Conservation (phyloP, 805 yeast species). For the Schwanniomyces yamadae region DNA sequence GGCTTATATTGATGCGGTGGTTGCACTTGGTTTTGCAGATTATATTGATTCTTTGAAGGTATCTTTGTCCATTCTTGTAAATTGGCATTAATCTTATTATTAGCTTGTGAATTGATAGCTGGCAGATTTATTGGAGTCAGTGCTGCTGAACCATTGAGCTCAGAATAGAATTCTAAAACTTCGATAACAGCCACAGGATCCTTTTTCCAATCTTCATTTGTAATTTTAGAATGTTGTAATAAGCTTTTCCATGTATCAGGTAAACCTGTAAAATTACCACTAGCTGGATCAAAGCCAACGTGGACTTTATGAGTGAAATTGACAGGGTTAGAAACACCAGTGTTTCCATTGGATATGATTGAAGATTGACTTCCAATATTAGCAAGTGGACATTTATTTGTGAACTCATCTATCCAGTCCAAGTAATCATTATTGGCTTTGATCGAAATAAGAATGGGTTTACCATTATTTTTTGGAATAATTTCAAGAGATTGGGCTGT, state of each 20-base stretch:
- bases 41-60: conserved; percentile 13
- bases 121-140: conserved; percentile 30
- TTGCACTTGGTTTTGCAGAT: conserved; percentile 3
- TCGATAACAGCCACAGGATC: conserved; percentile 66
- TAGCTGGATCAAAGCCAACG: conserved; percentile 81
- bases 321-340: conserved; percentile 82
- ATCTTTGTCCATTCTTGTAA: conserved; percentile 44
- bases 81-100: conserved; percentile 9
- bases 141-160: conserved; percentile 41
- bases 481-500: conserved; percentile 71
- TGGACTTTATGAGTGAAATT: conserved; percentile 94
- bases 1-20: conserved; percentile 28
- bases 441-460: conserved; percentile 70
- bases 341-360: conserved; percentile 24
- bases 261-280: conserved; percentile 55
- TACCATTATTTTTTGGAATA: conserved; percentile 50
- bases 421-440: conserved; percentile 77
- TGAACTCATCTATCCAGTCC: conserved; percentile 89
- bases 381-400: conserved; percentile 69
- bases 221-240: conserved; percentile 57
- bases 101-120: conserved; percentile 15
- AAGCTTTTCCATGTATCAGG: conserved; percentile 59
- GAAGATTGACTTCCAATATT: conserved; percentile 27
- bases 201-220: conserved; percentile 60
- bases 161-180: conserved; percentile 55